These are phyloP conservation scores for Prunus persica DNA, from an alignment of 306 rosid species.

Conservation along the genomic window Prunus_persica_NCBIv2 NC_034015.1:21769501-21770000, in stretches of 20 bases:
- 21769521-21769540: slow-evolving; percentile 58
- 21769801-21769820: slow-evolving; percentile 64
- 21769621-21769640: slow-evolving; percentile 71
- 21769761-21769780: slow-evolving; percentile 5
- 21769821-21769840: slow-evolving; percentile 74
- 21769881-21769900: not conserved
- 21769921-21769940: not conserved
- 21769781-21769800: slow-evolving; percentile 96
- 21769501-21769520: slow-evolving; percentile 19
- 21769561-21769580: slow-evolving; percentile 96
- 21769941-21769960: not conserved
- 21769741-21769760: not conserved
- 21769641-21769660: slow-evolving; percentile 13
- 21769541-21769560: slow-evolving; percentile 83
- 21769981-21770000: not conserved
- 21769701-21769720: not conserved
- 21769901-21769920: not conserved
- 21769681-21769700: not conserved
- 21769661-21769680: not conserved
- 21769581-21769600: slow-evolving; percentile 90
- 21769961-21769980: not conserved
- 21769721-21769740: not conserved
- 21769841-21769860: slow-evolving; percentile 62
- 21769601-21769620: slow-evolving; percentile 67
- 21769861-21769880: slow-evolving; percentile 6